A percentile compares a stretch with the other conserved stretches of the same genome.
Evolutionary conservation across 2,329 filamentous ascomycete species (phyloP).

Genomic region (Paraconiothyrium brasiliense): DNA sequence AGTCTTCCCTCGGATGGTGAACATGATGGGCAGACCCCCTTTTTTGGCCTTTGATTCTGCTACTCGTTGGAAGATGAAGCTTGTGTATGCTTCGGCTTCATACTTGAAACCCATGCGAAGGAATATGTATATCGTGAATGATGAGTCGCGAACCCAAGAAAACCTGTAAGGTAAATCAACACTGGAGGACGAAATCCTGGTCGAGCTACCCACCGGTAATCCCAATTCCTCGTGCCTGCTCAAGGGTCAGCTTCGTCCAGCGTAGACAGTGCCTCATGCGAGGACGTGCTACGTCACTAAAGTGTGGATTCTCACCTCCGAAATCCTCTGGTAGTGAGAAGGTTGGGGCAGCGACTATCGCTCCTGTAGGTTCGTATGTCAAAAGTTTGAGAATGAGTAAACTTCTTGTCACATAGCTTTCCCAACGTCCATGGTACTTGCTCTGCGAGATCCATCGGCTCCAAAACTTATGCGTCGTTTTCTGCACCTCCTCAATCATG

Average conservation of each 20-base stretch:
- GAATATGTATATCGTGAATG: constrained; percentile 80
- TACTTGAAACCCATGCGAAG: constrained; percentile 78
- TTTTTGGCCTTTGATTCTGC: constrained; percentile 67
- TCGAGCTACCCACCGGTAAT: constrained; percentile 62
- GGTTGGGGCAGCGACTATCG: constrained; percentile 78
- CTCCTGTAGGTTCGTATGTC: constrained; percentile 80
- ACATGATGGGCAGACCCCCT: constrained; percentile 79
- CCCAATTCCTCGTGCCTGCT: constrained; percentile 65
- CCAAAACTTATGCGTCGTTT: constrained; percentile 77
- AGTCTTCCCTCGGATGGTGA: constrained; percentile 78
- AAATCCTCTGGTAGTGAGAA: constrained; percentile 78
- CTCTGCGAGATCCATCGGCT: constrained; percentile 76
- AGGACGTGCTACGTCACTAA: neutral
- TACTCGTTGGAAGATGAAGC: constrained; percentile 78
- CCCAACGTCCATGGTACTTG: constrained; percentile 76
- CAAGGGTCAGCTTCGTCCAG: neutral
- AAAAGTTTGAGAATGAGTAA: constrained; percentile 79
- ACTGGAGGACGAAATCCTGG: neutral
- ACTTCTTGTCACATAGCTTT: constrained; percentile 75
- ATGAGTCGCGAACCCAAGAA: constrained; percentile 80
- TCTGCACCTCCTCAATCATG: constrained; percentile 70
- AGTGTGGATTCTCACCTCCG: constrained; percentile 26
- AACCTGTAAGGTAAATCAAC: constrained; percentile 53
- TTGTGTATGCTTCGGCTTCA: constrained; percentile 81
- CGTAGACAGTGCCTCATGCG: neutral